Percentiles rank a stretch among this genome's conserved stretches.
phyloP scores from a whole-genome alignment of 495 filamentous ascomycete species.

The Stereocaulon alpinum region DNA sequence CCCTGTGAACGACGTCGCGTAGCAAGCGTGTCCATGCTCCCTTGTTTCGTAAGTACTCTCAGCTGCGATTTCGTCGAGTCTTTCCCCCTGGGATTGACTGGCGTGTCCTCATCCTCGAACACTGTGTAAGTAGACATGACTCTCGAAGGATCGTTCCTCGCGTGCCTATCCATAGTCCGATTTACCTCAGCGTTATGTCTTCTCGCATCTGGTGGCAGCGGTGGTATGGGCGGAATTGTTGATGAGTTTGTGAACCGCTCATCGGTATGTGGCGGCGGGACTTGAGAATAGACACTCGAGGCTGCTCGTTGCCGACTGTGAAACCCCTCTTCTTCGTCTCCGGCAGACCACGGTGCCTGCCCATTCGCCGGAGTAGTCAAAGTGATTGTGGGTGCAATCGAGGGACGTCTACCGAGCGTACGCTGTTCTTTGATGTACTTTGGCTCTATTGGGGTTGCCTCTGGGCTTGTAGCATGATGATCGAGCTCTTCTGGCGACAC shows the following conservation, averaged over 20 bases:
- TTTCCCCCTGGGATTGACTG: conserved; percentile 21
- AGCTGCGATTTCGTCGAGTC: conserved; percentile 30
- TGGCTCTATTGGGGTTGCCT: conserved; percentile 37
- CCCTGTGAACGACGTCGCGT: conserved; percentile 56
- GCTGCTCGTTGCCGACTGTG: conserved; percentile 31
- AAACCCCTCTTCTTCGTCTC: conserved; percentile 27
- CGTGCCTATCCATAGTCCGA: neutral
- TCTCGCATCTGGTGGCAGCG: conserved; percentile 36
- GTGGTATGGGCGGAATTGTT: conserved; percentile 52
- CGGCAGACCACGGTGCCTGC: conserved; percentile 51
- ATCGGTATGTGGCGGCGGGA: conserved; percentile 34
- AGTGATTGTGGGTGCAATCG: conserved; percentile 40
- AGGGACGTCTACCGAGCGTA: conserved; percentile 27
- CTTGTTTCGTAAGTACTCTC: conserved; percentile 17
- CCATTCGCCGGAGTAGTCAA: conserved; percentile 53
- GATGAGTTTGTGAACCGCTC: conserved; percentile 21
- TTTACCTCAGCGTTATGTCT: neutral
- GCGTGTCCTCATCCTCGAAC: conserved; percentile 46
- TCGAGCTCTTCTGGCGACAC: conserved; percentile 52
- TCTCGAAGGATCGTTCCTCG: conserved; percentile 1
- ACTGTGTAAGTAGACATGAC: conserved; percentile 39
- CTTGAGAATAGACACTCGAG: conserved; percentile 63
- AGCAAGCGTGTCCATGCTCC: conserved; percentile 30
- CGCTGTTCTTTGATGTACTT: conserved; percentile 28
- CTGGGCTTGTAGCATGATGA: conserved; percentile 40